A percentile compares a stretch with the other conserved stretches of the same genome.
These are phyloP conservation scores for Exophiala alcalophila DNA, from an alignment of 2,329 filamentous ascomycete species.

Conservation along the genomic window DNA sequence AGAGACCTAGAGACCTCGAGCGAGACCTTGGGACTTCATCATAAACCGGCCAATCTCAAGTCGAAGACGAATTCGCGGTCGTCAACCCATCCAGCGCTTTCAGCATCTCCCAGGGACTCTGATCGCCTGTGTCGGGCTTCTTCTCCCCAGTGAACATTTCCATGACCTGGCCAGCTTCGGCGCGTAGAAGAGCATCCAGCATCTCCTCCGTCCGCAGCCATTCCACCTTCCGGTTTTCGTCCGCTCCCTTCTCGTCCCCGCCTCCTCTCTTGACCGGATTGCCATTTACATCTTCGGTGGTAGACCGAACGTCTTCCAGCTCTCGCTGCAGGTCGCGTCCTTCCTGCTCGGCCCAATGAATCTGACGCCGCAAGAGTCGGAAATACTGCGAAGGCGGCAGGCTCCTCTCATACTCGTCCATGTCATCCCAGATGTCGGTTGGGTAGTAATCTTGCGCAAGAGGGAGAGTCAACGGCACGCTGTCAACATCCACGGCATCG, in stretches of 20 bases:
- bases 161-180: slow-evolving; percentile 16
- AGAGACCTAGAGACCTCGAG: too few relatives aligned
- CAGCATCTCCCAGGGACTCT: slow-evolving; percentile 19
- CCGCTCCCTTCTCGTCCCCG: slow-evolving; percentile 27
- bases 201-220: slow-evolving; percentile 27
- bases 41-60: too few relatives aligned
- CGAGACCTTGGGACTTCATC: too few relatives aligned
- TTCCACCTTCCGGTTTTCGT: slow-evolving; percentile 25
- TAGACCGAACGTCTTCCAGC: slow-evolving; percentile 22
- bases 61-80: neutral
- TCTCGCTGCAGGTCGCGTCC: slow-evolving; percentile 39
- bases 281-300: slow-evolving; percentile 25
- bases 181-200: slow-evolving; percentile 22
- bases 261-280: slow-evolving; percentile 18
- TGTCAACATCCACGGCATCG: slow-evolving; percentile 36
- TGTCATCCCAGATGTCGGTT: slow-evolving; percentile 40
- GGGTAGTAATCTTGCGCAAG: slow-evolving; percentile 32
- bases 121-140: slow-evolving; percentile 5
- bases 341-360: slow-evolving; percentile 49
- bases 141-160: slow-evolving; percentile 20
- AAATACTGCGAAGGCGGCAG: slow-evolving; percentile 44
- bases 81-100: slow-evolving; percentile 8
- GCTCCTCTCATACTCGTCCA: slow-evolving; percentile 44
- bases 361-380: slow-evolving; percentile 46
- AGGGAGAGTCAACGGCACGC: slow-evolving; percentile 36